phyloP scores from a whole-genome alignment of 495 filamentous ascomycete species.

The Apodospora peruviana region DNA sequence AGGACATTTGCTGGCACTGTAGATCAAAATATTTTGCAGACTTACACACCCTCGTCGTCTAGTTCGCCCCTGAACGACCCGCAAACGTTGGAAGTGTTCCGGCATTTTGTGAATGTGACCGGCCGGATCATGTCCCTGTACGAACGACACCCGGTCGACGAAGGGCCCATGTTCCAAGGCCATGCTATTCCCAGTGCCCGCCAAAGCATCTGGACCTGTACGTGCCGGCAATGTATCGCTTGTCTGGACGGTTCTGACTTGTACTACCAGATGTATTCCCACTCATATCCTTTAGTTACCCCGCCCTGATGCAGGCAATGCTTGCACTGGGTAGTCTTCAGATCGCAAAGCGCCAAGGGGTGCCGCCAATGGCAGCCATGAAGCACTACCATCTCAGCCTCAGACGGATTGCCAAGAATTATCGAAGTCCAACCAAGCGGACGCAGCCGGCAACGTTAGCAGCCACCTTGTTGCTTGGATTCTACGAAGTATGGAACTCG shows the following conservation, averaged over 20 bases:
- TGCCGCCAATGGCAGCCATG: constrained; percentile 68
- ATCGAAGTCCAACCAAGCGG: constrained; percentile 66
- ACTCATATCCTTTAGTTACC: constrained; percentile 75
- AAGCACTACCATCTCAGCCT: constrained; percentile 90
- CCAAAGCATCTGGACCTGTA: constrained; percentile 76
- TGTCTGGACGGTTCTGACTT: background rate
- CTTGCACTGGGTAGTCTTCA: constrained; percentile 84
- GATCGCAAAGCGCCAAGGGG: constrained; percentile 73
- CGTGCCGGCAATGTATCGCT: constrained; percentile 8
- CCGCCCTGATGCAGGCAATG: constrained; percentile 83
- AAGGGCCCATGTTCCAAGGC: constrained; percentile 63
- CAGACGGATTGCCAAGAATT: constrained; percentile 66
- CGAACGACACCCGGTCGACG: constrained; percentile 76
- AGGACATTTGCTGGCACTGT: constrained; percentile 38
- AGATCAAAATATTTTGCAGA: constrained; percentile 60
- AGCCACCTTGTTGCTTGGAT: constrained; percentile 80
- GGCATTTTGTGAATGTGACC: constrained; percentile 87
- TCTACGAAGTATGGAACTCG: constrained; percentile 90
- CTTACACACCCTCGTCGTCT: constrained; percentile 66
- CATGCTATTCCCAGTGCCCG: constrained; percentile 59
- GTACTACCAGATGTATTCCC: constrained; percentile 62
- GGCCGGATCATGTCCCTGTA: constrained; percentile 83
- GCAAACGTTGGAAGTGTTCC: constrained; percentile 79
- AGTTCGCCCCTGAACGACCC: constrained; percentile 80
- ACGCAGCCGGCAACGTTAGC: constrained; percentile 77